A percentile compares a stretch with the other conserved stretches of the same genome.
phyloP scores from a whole-genome alignment of 1,284 basidiomycete species.

The Heterobasidion parviporum region DNA sequence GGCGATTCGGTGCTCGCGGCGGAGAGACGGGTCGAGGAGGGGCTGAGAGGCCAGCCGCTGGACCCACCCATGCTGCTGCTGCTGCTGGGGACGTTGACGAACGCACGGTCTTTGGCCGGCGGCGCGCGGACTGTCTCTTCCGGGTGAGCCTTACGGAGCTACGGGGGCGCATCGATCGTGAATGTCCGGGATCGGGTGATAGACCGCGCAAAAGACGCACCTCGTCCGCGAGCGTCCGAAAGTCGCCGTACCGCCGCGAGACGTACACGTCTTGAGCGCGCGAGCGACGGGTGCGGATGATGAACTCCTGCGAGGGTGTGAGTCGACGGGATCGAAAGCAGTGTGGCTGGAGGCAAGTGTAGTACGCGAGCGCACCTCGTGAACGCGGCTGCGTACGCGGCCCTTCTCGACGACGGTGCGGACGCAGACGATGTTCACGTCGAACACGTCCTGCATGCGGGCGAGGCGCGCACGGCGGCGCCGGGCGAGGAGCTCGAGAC shows the following conservation, averaged over 20 bases:
- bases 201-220: slow-evolving; percentile 31
- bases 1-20: not conserved
- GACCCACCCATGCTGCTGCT: not conserved
- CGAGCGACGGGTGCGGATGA: slow-evolving; percentile 80
- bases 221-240: slow-evolving; percentile 79
- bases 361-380: slow-evolving; percentile 53
- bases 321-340: not conserved
- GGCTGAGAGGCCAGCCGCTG: slow-evolving; percentile 19
- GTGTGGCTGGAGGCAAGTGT: slow-evolving; percentile 2
- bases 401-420: slow-evolving; percentile 76
- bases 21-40: slow-evolving; percentile 14
- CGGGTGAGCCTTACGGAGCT: slow-evolving; percentile 82
- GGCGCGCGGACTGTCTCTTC: slow-evolving; percentile 72
- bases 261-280: slow-evolving; percentile 77
- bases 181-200: not conserved
- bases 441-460: slow-evolving; percentile 53
- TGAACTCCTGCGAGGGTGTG: slow-evolving; percentile 67
- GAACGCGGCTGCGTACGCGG: slow-evolving; percentile 72
- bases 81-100: slow-evolving; percentile 33
- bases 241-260: slow-evolving; percentile 92
- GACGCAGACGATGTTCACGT: slow-evolving; percentile 86
- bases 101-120: slow-evolving; percentile 79
- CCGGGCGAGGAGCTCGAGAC: slow-evolving; percentile 61
- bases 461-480: slow-evolving; percentile 44
- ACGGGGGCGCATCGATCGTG: slow-evolving; percentile 11